Evolutionary conservation across 192 early-diverging fungal genomes (phyloP), one percentile per base, ranked within the genome.

Genomic region (Lunasporangiospora selenospora): DNA sequence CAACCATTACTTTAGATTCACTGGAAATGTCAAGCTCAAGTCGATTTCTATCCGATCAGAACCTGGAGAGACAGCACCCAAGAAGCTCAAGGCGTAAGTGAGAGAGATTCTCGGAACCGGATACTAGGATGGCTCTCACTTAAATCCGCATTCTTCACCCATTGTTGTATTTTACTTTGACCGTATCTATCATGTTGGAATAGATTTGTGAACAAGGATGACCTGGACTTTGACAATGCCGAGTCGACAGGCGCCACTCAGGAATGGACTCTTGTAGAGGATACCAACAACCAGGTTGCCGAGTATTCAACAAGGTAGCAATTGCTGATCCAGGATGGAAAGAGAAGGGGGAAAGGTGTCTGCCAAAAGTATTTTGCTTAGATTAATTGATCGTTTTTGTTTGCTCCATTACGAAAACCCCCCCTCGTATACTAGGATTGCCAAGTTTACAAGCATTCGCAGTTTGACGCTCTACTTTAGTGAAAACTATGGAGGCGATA

Each of bases 211-310:
- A 99, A 99, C 81, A 76, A 84, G 13, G 93, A 94, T 16, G 89
- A 93, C 65, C 56, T 99, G 52, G 95, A 99, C 77, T 99, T 99
- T 78, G 90, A 92, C 47, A 85, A 77, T 13, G 90, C 89, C 5
- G 90, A 92, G 5, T 75, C 77, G 18, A 85, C 84, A 13, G 52
- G 45, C n/a, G 71, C 89, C 5, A 87, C 89, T 9, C 95, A 98
- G 79, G 85, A 90, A 73, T 95, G 91, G 89, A 88, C 89, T 27
- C 81, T 98, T 41, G 83, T 91, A 6, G 80, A 82, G 42, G 82
- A 76, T 32, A 32, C 54, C 4, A 39, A 81, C 36, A 37, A 45
- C 1, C 79, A 86, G 34, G 80, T 87, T 0, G 80, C 86, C 11
- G 89, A 91, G 78, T 90, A 88, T 48, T 40, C 78, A 15, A 83